Evolutionary conservation across 2,329 filamentous ascomycete genomes (phyloP).

Genomic region (Calonectria honghensis): DNA sequence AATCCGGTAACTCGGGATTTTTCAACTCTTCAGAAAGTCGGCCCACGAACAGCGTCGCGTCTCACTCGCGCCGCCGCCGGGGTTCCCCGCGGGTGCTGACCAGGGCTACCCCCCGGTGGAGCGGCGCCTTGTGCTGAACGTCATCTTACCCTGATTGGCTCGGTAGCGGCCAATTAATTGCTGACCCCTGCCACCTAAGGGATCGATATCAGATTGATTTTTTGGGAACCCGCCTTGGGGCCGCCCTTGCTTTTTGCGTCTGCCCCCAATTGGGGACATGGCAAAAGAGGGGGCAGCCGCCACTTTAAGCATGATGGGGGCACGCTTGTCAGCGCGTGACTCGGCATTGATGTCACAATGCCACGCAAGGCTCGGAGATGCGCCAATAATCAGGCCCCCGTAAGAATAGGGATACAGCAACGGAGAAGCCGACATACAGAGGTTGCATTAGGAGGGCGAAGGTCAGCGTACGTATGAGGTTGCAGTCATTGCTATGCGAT

Average conservation of each 20-base stretch:
- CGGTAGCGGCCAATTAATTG: slow-evolving; percentile 51
- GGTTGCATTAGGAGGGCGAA: slow-evolving; percentile 7
- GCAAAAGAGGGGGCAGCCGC: slow-evolving; percentile 46
- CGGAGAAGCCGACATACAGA: slow-evolving; percentile 21
- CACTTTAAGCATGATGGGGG: slow-evolving; percentile 45
- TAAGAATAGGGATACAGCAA: slow-evolving; percentile 28
- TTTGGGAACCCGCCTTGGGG: slow-evolving; percentile 47
- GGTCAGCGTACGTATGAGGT: background rate
- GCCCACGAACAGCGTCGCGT: slow-evolving; percentile 32
- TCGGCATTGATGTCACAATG: slow-evolving; percentile 51
- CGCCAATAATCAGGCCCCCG: slow-evolving; percentile 47
- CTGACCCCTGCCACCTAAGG: slow-evolving; percentile 57
- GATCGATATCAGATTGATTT: slow-evolving; percentile 61
- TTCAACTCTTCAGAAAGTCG: slow-evolving; percentile 29
- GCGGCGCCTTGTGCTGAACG: slow-evolving; percentile 57
- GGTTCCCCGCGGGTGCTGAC: slow-evolving; percentile 55
- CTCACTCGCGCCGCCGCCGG: slow-evolving; percentile 44
- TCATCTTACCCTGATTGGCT: slow-evolving; percentile 61
- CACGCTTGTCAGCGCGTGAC: slow-evolving; percentile 53
- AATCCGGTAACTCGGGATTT: slow-evolving; percentile 30
- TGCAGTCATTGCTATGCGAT: background rate
- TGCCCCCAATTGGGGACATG: slow-evolving; percentile 25
- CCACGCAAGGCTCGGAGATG: slow-evolving; percentile 43
- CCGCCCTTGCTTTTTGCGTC: slow-evolving; percentile 39
- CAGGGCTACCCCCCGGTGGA: slow-evolving; percentile 48